Conservation (phyloP, 2,329 filamentous ascomycete species). For the Pestalotiopsis sp. region DNA sequence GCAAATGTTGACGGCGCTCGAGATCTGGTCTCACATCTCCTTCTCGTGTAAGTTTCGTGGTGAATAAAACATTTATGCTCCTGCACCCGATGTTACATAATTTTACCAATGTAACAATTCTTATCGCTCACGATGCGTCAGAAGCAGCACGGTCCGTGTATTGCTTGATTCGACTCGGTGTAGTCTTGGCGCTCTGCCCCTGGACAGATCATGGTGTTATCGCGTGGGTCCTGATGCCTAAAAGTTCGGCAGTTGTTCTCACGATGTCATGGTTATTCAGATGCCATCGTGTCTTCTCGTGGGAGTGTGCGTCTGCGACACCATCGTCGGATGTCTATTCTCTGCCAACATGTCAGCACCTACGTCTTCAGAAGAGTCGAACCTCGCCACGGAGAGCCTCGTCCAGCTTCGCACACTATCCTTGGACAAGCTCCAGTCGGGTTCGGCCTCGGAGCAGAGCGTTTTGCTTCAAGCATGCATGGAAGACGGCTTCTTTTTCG, state of each 20-base stretch:
- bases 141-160: background rate
- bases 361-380: background rate
- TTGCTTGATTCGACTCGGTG: background rate
- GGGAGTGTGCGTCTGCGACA: background rate
- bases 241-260: background rate
- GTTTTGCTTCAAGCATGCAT: background rate
- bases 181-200: background rate
- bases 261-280: background rate
- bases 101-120: background rate
- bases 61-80: background rate
- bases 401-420: background rate
- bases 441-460: background rate
- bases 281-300: background rate
- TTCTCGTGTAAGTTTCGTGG: background rate
- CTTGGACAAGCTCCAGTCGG: background rate
- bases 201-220: background rate
- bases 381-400: background rate
- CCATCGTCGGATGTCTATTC: background rate
- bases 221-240: background rate
- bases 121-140: background rate
- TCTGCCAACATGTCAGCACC: background rate
- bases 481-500: conserved; percentile 9
- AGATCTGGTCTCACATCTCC: background rate
- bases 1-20: too few species aligned
- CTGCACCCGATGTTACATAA: background rate